phyloP scores from a whole-genome alignment of 345 rosid genomes.

The Corchorus capsularis region DNA sequence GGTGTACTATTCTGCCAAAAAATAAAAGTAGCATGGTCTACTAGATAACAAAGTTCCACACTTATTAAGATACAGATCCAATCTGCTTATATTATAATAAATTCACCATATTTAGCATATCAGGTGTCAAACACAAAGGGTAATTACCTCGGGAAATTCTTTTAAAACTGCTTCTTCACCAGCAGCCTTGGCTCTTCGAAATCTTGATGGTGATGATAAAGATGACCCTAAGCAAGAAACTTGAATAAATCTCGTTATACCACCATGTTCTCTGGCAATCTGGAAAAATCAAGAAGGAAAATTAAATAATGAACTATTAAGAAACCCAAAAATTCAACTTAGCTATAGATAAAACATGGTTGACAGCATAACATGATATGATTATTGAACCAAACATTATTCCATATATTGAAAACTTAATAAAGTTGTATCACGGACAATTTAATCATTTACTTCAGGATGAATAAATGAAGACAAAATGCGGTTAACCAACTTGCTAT shows the following conservation, averaged over 20 bases:
- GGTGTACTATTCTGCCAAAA: neutral
- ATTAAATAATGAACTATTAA: conserved; percentile 9
- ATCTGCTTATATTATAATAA: neutral
- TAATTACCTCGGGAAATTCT: conserved; percentile 76
- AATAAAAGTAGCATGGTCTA: neutral
- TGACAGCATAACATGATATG: neutral
- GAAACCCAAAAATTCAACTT: neutral
- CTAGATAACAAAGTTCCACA: neutral
- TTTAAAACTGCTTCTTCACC: conserved; percentile 85
- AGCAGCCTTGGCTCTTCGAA: conserved; percentile 87
- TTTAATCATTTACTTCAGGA: neutral
- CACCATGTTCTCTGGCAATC: conserved; percentile 98
- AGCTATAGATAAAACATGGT: neutral
- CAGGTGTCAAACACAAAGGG: conserved; percentile 5
- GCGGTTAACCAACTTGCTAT: neutral
- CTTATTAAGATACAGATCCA: neutral
- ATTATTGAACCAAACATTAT: neutral
- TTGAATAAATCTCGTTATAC: conserved; percentile 93
- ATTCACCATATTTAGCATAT: neutral
- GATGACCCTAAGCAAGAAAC: conserved; percentile 96
- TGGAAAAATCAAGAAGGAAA: conserved; percentile 36
- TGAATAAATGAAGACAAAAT: neutral
- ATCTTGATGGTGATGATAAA: conserved; percentile 73
- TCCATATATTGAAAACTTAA: neutral
- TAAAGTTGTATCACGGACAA: neutral